These are phyloP conservation scores for Asterochloris erici DNA, from an alignment of 139 green algal species.

Conservation along the genomic window DNA sequence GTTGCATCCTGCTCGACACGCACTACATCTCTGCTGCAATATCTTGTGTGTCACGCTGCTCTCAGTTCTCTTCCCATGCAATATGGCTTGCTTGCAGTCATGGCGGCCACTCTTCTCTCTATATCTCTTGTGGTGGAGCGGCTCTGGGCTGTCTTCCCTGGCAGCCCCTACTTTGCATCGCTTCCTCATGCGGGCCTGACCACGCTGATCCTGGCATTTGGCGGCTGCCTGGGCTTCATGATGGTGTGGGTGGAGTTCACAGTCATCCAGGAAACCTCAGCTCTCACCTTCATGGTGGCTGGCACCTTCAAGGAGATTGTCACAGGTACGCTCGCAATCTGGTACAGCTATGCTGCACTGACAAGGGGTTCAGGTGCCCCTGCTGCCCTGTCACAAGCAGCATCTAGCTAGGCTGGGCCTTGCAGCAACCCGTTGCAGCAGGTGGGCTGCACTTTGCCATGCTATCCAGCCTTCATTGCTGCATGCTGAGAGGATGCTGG, in stretches of 20 bases:
- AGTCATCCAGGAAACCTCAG: slow-evolving; percentile 81
- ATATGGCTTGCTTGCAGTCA: slow-evolving; percentile 44
- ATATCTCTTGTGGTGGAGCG: slow-evolving; percentile 66
- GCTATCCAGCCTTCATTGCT: too few species aligned
- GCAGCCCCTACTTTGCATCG: slow-evolving; percentile 69
- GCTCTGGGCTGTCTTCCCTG: slow-evolving; percentile 61
- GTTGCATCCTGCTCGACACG: not conserved
- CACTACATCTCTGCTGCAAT: not conserved
- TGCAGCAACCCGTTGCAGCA: not conserved
- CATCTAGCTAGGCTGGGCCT: too few species aligned
- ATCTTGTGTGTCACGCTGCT: not conserved
- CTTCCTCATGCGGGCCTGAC: slow-evolving; percentile 35
- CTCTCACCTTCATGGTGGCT: slow-evolving; percentile 92
- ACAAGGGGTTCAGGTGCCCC: too few species aligned
- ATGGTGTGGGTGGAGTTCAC: slow-evolving; percentile 78
- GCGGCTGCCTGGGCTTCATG: slow-evolving; percentile 74
- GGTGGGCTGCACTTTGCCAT: not conserved
- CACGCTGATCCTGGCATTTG: slow-evolving; percentile 44
- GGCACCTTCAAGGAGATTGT: slow-evolving; percentile 90
- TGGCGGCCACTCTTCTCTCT: slow-evolving; percentile 64
- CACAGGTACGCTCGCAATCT: slow-evolving; percentile 31
- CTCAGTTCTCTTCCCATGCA: not conserved
- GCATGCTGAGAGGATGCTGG: too few species aligned
- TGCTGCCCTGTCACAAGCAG: too few species aligned
- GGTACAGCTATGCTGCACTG: too few species aligned